Conservation (phyloP, 2,329 filamentous ascomycete genomes). For the Fusarium irregulare region DNA sequence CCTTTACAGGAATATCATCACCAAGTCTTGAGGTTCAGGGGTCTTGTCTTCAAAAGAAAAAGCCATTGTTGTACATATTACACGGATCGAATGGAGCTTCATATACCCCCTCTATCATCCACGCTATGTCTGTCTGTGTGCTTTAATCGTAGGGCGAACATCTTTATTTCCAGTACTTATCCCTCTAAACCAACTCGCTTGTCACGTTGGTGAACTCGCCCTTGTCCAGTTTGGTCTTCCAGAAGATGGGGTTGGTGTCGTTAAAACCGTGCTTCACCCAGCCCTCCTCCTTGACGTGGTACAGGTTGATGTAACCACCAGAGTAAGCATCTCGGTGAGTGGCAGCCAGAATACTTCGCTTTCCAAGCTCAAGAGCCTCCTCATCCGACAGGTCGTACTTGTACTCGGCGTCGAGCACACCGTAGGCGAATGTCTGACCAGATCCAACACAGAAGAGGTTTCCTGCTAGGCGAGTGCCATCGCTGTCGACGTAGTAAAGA, state of each 20-base stretch:
- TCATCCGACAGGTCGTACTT: conserved; percentile 86
- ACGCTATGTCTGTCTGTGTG: conserved; percentile 11
- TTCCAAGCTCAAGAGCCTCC: conserved; percentile 90
- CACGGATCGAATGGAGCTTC: conserved; percentile 34
- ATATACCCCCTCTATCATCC: conserved; percentile 32
- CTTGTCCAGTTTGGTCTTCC: conserved; percentile 98
- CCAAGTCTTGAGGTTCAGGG: conserved; percentile 7
- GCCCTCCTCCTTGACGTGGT: conserved; percentile 98
- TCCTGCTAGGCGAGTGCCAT: conserved; percentile 90
- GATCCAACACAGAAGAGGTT: conserved; percentile 99
- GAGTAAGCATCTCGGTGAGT: conserved; percentile 99
- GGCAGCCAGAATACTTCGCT: conserved; percentile 92
- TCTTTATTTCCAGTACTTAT: conserved; percentile 13
- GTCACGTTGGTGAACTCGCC: conserved; percentile 98
- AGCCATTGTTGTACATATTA: conserved; percentile 47
- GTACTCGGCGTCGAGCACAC: conserved; percentile 97
- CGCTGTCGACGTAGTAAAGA: conserved; percentile 96
- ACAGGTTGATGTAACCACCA: conserved; percentile 97
- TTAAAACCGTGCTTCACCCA: conserved; percentile 99
- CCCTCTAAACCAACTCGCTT: conserved; percentile 70
- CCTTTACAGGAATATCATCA: conserved; percentile 6
- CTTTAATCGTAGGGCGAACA: conserved; percentile 4
- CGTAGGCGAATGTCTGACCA: conserved; percentile 98
- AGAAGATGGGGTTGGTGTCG: conserved; percentile 99
- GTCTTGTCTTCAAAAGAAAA: conserved; percentile 41